These are phyloP conservation scores for Colletotrichum sp. DNA, from an alignment of 2,329 filamentous ascomycete genomes.

Conservation along the genomic window DNA sequence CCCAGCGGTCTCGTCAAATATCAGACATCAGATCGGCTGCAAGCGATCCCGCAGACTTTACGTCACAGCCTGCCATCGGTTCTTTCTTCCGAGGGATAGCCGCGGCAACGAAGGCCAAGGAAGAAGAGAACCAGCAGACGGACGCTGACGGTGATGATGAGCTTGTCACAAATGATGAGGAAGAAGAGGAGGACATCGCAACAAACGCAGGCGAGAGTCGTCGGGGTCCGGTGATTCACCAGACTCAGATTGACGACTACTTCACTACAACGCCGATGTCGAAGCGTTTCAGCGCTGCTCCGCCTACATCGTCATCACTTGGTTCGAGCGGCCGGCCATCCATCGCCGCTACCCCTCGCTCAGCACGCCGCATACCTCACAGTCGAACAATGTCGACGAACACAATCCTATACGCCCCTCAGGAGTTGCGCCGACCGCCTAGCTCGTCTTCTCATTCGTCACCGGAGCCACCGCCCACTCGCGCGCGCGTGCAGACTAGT, in stretches of 20 bases:
- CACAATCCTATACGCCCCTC: constrained; percentile 84
- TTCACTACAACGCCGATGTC: constrained; percentile 56
- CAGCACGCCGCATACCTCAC: constrained; percentile 56
- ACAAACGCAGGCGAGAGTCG: constrained; percentile 44
- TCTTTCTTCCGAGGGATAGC: constrained; percentile 18
- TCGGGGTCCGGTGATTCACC: constrained; percentile 22
- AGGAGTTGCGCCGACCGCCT: constrained; percentile 42
- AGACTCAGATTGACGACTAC: constrained; percentile 50
- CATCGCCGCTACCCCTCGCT: constrained; percentile 35
- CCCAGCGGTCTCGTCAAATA: constrained; percentile 52
- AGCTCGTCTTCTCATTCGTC: constrained; percentile 48
- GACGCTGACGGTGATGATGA: constrained; percentile 92
- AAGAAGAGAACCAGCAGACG: constrained; percentile 64
- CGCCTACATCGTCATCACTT: constrained; percentile 31
- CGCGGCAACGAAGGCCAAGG: constrained; percentile 27
- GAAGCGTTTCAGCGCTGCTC: constrained; percentile 37
- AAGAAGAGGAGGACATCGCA: constrained; percentile 60
- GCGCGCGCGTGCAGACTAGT: constrained; percentile 30
- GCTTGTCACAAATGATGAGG: constrained; percentile 80
- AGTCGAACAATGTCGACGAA: constrained; percentile 78
- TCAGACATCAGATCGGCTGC: constrained; percentile 65
- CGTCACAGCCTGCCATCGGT: constrained; percentile 40
- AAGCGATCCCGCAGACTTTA: constrained; percentile 68
- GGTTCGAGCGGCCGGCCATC: constrained; percentile 26
- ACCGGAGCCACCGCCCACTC: constrained; percentile 32